Evolutionary conservation across 371 early-diverging fungal species (phyloP).

Genomic region (Aphelidium insulamus): DNA sequence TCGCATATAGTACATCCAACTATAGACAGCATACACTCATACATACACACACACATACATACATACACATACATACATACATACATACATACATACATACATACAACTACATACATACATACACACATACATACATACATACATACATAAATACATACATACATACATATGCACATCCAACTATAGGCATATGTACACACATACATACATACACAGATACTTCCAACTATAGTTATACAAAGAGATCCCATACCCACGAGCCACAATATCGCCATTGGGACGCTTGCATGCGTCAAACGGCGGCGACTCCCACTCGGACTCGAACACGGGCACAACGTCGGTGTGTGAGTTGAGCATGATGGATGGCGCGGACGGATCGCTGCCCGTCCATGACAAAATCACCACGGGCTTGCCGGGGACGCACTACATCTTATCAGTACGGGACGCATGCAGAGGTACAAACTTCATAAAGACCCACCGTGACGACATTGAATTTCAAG

Average conservation of each 20-base stretch:
- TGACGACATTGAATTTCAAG: conserved; percentile 20
- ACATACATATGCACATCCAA: too few relatives aligned
- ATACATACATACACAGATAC: too few relatives aligned
- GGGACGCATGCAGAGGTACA: neutral
- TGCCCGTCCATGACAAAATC: conserved; percentile 36
- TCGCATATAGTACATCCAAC: too few relatives aligned
- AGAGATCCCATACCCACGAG: too few relatives aligned
- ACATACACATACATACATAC: too few relatives aligned
- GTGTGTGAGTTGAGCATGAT: conserved; percentile 56
- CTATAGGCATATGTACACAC: neutral
- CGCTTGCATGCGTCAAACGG: conserved; percentile 17
- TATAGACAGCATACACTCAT: too few relatives aligned
- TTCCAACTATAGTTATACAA: too few relatives aligned
- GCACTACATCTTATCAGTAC: conserved; percentile 2
- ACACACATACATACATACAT: too few relatives aligned
- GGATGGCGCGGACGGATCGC: conserved; percentile 20
- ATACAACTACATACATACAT: too few relatives aligned
- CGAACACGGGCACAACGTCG: conserved; percentile 64
- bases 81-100: too few relatives aligned
- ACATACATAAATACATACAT: too few relatives aligned
- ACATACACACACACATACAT: too few relatives aligned
- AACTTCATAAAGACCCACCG: conserved; percentile 10
- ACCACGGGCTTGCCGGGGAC: conserved; percentile 41
- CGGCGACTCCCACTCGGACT: conserved; percentile 51
- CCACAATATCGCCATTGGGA: conserved; percentile 36